Evolutionary conservation across 2,329 filamentous ascomycete genomes (phyloP).

Genomic region (Aspergillus luchuensis): DNA sequence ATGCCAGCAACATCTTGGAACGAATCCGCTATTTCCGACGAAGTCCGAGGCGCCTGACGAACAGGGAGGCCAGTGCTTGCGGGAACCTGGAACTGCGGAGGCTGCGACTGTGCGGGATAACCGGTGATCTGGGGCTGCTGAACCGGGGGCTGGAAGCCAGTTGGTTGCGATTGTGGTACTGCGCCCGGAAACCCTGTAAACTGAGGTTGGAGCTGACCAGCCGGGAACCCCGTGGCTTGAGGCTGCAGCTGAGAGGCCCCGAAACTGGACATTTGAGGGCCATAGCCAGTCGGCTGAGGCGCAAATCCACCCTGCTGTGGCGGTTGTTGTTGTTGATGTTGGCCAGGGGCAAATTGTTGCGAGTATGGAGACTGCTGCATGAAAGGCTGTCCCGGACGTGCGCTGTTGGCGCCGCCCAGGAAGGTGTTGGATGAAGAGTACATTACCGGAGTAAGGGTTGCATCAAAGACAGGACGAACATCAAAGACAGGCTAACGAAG

Average conservation of each 20-base stretch:
- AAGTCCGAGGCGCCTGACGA: conserved; percentile 62
- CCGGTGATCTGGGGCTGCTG: conserved; percentile 65
- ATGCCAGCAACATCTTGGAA: conserved; percentile 55
- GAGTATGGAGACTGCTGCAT: conserved; percentile 53
- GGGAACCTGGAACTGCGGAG: conserved; percentile 44
- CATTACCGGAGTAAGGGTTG: conserved; percentile 58
- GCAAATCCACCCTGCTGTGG: conserved; percentile 56
- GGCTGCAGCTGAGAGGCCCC: conserved; percentile 59
- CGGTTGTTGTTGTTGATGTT: conserved; percentile 57
- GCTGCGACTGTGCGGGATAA: conserved; percentile 50
- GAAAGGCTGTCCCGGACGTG: conserved; percentile 66
- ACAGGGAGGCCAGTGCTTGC: conserved; percentile 49
- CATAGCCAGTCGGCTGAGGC: conserved; percentile 59
- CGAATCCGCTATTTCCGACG: conserved; percentile 65
- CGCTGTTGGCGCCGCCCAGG: conserved; percentile 75
- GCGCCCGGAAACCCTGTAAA: conserved; percentile 53
- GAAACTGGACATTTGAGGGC: conserved; percentile 57
- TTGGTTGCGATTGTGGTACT: conserved; percentile 48
- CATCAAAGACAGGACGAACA: conserved; percentile 27
- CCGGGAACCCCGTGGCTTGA: conserved; percentile 68
- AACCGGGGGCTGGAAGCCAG: conserved; percentile 46
- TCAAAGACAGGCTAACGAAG: background rate
- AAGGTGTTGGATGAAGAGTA: conserved; percentile 88
- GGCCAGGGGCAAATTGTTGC: conserved; percentile 43
- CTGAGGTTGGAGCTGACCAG: conserved; percentile 49